phyloP scores from a whole-genome alignment of 768 basidiomycete genomes.

The Cystobasidium ongulense region DNA sequence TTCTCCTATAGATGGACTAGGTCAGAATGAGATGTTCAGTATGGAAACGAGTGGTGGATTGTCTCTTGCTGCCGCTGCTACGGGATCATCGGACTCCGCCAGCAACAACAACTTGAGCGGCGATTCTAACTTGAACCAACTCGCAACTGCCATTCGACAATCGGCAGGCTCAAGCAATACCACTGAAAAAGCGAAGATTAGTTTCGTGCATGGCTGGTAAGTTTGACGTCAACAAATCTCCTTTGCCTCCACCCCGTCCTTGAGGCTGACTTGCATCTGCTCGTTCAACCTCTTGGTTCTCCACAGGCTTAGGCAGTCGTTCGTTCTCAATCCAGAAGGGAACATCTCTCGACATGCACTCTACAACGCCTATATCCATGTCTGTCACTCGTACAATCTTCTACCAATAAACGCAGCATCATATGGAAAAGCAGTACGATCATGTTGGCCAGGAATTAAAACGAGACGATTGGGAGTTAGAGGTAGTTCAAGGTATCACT shows the following conservation, averaged over 20 bases:
- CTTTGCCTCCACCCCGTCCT: too few relatives aligned
- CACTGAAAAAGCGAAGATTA: conserved; percentile 16
- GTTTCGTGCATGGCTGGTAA: conserved; percentile 25
- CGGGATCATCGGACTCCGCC: not conserved
- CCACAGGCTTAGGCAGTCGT: conserved; percentile 27
- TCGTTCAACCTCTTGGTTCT: too few relatives aligned
- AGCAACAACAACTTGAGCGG: not conserved
- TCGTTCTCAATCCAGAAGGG: conserved; percentile 25
- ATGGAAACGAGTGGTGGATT: not conserved
- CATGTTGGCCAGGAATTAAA: conserved; percentile 32
- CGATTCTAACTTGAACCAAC: not conserved
- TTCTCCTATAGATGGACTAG: not conserved
- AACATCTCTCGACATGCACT: conserved; percentile 34
- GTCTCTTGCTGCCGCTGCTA: not conserved
- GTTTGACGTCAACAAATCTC: too few relatives aligned
- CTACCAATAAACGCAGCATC: conserved; percentile 23
- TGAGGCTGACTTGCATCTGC: too few relatives aligned
- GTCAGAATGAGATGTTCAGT: not conserved
- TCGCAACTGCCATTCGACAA: not conserved
- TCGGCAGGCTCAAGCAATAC: not conserved
- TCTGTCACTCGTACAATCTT: conserved; percentile 8
- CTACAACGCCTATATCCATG: conserved; percentile 30
- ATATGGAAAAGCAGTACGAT: conserved; percentile 31
- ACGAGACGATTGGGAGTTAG: conserved; percentile 31
- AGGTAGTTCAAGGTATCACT: conserved; percentile 27